These are phyloP conservation scores for Aspergillus bridgeri DNA, from an alignment of 495 filamentous ascomycete genomes.

Conservation along the genomic window DNA sequence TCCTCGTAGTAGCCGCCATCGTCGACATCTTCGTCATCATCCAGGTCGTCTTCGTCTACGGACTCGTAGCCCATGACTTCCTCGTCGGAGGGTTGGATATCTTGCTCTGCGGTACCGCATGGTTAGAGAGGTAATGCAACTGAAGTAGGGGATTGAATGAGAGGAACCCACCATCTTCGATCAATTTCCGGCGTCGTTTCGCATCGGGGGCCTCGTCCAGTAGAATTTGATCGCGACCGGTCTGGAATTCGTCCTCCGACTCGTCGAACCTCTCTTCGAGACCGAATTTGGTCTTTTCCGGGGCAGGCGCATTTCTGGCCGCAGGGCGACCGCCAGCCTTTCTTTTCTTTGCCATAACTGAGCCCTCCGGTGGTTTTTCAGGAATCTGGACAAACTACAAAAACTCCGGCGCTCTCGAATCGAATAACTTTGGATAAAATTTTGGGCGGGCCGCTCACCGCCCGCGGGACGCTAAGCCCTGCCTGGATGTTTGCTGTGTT, in stretches of 20 bases:
- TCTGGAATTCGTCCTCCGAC: conserved; percentile 87
- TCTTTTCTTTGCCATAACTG: conserved; percentile 74
- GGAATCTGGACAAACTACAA: neutral
- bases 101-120: conserved; percentile 43
- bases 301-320: conserved; percentile 42
- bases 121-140: conserved; percentile 16
- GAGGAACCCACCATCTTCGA: conserved; percentile 54
- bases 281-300: conserved; percentile 38
- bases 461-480: conserved; percentile 19
- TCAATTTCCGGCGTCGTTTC: conserved; percentile 66
- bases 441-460: conserved; percentile 33
- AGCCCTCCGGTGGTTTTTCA: conserved; percentile 10
- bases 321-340: conserved; percentile 59
- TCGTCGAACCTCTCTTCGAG: conserved; percentile 85
- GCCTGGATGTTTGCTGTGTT: conserved; percentile 22
- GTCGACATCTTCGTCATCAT: conserved; percentile 47
- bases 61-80: conserved; percentile 71
- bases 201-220: conserved; percentile 75
- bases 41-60: conserved; percentile 46
- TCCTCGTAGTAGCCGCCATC: conserved; percentile 43
- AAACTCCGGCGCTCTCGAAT: neutral
- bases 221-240: conserved; percentile 77
- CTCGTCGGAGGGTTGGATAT: conserved; percentile 76
- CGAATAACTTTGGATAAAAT: conserved; percentile 29
- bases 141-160: neutral